A percentile compares a stretch with the other conserved stretches of the same genome.
phyloP scores from a whole-genome alignment of 192 early-diverging fungal genomes.

The Lunasporangiospora selenospora region DNA sequence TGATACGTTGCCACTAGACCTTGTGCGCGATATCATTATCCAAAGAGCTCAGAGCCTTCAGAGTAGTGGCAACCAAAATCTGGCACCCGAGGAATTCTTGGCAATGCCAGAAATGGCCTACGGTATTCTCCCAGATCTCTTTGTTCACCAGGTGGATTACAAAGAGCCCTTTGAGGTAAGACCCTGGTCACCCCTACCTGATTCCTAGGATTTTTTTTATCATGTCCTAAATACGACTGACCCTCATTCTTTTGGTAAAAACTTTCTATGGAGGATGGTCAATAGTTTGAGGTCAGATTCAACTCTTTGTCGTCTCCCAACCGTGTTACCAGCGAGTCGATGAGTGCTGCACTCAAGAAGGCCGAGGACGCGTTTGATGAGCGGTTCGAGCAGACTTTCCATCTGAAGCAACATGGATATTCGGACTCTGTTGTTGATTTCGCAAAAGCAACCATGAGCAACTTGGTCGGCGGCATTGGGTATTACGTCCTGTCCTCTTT shows the following conservation, averaged over 20 bases:
- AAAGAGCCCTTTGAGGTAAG: slow-evolving; percentile 68
- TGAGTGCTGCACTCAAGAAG: slow-evolving; percentile 26
- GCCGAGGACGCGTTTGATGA: slow-evolving; percentile 62
- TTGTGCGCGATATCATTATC: slow-evolving; percentile 15
- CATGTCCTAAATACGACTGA: not conserved
- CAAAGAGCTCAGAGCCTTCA: slow-evolving; percentile 4
- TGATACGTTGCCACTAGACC: slow-evolving; percentile 7
- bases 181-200: slow-evolving; percentile 40
- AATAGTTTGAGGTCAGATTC: slow-evolving; percentile 45
- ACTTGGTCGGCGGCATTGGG: slow-evolving; percentile 91
- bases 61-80: slow-evolving; percentile 4
- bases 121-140: slow-evolving; percentile 52
- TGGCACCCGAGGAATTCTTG: slow-evolving; percentile 16
- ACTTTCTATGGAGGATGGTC: slow-evolving; percentile 7
- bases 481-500: slow-evolving; percentile 51
- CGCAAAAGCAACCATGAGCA: slow-evolving; percentile 78
- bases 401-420: slow-evolving; percentile 71
- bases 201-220: slow-evolving; percentile 15
- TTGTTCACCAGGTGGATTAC: slow-evolving; percentile 70
- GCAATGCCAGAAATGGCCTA: slow-evolving; percentile 11
- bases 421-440: slow-evolving; percentile 66
- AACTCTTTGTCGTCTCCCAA: slow-evolving; percentile 37
- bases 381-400: slow-evolving; percentile 78
- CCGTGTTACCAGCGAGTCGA: slow-evolving; percentile 10
- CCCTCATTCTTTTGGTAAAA: not conserved